Conservation (phyloP, 148 eudicot species). For the Vaccinium vitisidaea region DNA sequence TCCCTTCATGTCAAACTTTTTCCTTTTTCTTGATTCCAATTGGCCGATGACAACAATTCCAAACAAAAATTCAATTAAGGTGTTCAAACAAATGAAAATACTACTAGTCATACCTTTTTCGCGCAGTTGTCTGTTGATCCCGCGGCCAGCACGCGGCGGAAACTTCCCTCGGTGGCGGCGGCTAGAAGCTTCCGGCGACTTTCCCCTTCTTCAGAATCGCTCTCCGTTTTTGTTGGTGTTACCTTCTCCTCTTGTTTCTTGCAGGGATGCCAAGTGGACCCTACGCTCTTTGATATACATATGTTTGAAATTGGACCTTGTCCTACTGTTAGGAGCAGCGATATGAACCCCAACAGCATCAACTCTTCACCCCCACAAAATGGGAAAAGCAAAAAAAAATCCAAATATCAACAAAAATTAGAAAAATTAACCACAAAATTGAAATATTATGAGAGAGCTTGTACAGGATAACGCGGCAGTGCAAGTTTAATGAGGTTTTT, state of each 20-base stretch:
- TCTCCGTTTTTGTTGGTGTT: neutral
- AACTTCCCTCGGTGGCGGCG: conserved; percentile 5
- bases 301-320: conserved; percentile 36
- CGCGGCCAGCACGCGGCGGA: conserved; percentile 35
- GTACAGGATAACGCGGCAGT: no score
- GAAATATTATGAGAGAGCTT: neutral
- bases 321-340: conserved; percentile 45
- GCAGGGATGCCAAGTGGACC: conserved; percentile 51
- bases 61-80: neutral
- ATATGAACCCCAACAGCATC: conserved; percentile 59
- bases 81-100: neutral
- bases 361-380: conserved; percentile 34
- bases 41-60: neutral
- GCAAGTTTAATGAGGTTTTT: no score
- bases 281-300: conserved; percentile 31
- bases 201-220: neutral
- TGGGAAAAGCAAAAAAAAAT: neutral
- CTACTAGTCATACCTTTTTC: conserved; percentile 17
- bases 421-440: neutral
- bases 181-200: conserved; percentile 35
- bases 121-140: conserved; percentile 35
- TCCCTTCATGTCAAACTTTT: neutral
- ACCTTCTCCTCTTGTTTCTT: neutral
- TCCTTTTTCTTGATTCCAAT: neutral
- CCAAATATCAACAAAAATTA: neutral